Conservation (phyloP, 1,284 basidiomycete species). For the Malassezia sp. region DNA sequence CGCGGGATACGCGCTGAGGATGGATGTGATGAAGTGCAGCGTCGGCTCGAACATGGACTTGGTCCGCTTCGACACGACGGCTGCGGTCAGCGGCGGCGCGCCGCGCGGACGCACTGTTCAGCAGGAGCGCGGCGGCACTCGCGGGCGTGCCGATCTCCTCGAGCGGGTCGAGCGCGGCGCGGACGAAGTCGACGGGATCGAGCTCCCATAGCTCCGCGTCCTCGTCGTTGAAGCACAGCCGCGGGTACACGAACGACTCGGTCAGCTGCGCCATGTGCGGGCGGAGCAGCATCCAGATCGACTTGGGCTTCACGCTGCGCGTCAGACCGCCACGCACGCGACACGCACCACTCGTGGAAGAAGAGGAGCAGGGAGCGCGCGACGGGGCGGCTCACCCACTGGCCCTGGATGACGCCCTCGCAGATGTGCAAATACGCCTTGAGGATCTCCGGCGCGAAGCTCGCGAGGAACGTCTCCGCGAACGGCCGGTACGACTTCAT, state of each 20-base stretch:
- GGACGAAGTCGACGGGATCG: constrained; percentile 41
- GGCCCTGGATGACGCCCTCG: constrained; percentile 23
- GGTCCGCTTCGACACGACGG: constrained; percentile 36
- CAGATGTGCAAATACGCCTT: constrained; percentile 39
- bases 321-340: background rate
- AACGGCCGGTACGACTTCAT: constrained; percentile 43
- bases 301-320: constrained; percentile 36
- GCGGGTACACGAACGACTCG: constrained; percentile 39
- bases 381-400: constrained; percentile 37
- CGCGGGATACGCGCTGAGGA: constrained; percentile 36
- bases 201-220: constrained; percentile 44
- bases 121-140: constrained; percentile 28
- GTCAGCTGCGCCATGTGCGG: constrained; percentile 35
- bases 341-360: constrained; percentile 32
- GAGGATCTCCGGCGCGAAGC: constrained; percentile 45
- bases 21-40: constrained; percentile 38
- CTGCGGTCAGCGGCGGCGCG: too few species aligned
- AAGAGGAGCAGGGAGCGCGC: constrained; percentile 36
- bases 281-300: constrained; percentile 41
- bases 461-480: constrained; percentile 36
- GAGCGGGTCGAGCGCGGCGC: constrained; percentile 34
- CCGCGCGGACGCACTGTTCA: constrained; percentile 16
- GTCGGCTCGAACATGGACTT: constrained; percentile 37
- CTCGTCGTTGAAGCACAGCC: constrained; percentile 34
- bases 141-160: constrained; percentile 32